Evolutionary conservation across 805 yeast species (phyloP).

Genomic region (Wickerhamiella galacta): DNA sequence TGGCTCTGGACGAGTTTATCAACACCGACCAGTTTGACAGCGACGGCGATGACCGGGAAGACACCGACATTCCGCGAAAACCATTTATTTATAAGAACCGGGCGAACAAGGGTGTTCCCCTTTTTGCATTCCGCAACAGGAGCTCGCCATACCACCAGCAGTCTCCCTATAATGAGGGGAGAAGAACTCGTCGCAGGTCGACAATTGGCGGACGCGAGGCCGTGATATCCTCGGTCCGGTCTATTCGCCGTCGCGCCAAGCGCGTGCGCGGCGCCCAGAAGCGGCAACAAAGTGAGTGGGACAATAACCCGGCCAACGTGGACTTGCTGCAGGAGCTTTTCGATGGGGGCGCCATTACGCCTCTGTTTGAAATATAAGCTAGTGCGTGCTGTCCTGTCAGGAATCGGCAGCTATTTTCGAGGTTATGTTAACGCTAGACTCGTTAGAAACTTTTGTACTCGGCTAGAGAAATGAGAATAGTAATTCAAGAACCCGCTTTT

Average conservation of each 20-base stretch:
- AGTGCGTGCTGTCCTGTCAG: too few relatives aligned
- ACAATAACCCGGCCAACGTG: conserved; percentile 6
- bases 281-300: conserved; percentile 8
- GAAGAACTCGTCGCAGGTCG: not conserved
- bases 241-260: conserved; percentile 10
- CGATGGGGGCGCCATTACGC: conserved; percentile 21
- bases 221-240: conserved; percentile 19
- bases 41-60: conserved; percentile 25
- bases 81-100: conserved; percentile 22
- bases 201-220: conserved; percentile 11
- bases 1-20: conserved; percentile 62
- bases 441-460: too few relatives aligned
- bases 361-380: conserved; percentile 16
- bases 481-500: too few relatives aligned
- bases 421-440: too few relatives aligned
- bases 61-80: conserved; percentile 10
- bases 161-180: conserved; percentile 6
- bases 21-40: conserved; percentile 71
- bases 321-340: conserved; percentile 11
- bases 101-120: conserved; percentile 38
- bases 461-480: too few relatives aligned
- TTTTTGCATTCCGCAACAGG: conserved; percentile 82
- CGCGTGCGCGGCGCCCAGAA: conserved; percentile 2
- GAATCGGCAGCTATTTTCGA: too few relatives aligned
- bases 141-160: conserved; percentile 24